These are phyloP conservation scores for Solanum hybrid DNA, from an alignment of 305 asterid species.

Conservation along the genomic window DNA sequence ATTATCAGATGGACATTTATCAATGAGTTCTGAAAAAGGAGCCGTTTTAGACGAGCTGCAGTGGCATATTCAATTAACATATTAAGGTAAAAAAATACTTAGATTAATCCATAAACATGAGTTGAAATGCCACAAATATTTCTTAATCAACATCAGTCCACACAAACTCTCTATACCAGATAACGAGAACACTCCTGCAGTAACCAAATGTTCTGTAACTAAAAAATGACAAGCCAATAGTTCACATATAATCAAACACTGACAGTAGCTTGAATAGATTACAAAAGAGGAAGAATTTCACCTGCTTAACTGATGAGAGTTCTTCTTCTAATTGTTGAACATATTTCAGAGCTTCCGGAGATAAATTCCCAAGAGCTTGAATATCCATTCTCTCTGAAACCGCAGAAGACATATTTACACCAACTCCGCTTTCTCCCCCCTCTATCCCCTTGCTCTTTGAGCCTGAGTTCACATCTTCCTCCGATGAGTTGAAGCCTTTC, in stretches of 20 bases:
- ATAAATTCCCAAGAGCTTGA: conserved; percentile 35
- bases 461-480: conserved; percentile 21
- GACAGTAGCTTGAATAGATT: background rate
- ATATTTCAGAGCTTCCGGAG: conserved; percentile 51
- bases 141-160: background rate
- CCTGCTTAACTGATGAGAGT: conserved; percentile 61
- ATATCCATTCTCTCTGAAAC: background rate
- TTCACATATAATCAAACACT: background rate
- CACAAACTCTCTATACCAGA: background rate
- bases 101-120: background rate
- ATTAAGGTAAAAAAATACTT: background rate
- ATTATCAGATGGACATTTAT: background rate
- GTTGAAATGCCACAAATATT: background rate
- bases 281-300: conserved; percentile 14
- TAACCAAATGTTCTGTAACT: background rate
- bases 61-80: background rate
- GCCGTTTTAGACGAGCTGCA: background rate
- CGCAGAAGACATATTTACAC: conserved; percentile 7
- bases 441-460: conserved; percentile 29
- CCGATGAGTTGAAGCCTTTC: conserved; percentile 11
- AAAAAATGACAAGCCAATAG: background rate
- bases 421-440: conserved; percentile 25
- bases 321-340: conserved; percentile 62
- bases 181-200: background rate
- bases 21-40: background rate